phyloP scores from a whole-genome alignment of 441 rosid species.

The Syzygium malaccense region DNA sequence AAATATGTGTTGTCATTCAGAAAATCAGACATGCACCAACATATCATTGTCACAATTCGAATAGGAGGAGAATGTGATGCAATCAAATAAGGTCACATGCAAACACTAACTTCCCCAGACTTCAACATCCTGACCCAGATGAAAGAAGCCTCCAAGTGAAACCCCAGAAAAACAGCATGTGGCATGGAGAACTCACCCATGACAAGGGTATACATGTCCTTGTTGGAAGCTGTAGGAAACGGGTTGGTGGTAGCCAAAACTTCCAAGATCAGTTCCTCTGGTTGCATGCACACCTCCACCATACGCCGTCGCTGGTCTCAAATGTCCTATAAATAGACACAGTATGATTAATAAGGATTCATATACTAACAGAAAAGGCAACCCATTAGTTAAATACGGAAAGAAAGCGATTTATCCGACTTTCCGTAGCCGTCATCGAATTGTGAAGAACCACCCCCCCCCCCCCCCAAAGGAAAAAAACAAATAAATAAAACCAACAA shows the following conservation, averaged over 20 bases:
- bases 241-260: constrained; percentile 66
- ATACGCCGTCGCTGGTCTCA: constrained; percentile 55
- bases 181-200: constrained; percentile 58
- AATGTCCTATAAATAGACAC: constrained; percentile 36
- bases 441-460: background rate
- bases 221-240: constrained; percentile 69
- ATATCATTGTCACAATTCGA: background rate
- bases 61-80: background rate
- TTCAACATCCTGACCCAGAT: background rate
- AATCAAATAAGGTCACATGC: background rate
- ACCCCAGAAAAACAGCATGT: background rate
- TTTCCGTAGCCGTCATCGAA: background rate
- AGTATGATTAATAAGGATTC: background rate
- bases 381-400: background rate
- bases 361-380: background rate
- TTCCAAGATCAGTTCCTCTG: constrained; percentile 61
- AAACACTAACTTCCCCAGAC: background rate
- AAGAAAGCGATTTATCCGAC: background rate
- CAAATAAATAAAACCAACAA: background rate
- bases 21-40: background rate
- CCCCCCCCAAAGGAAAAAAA: too few species aligned
- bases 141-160: background rate
- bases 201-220: constrained; percentile 70
- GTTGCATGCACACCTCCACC: constrained; percentile 47
- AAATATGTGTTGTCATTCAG: background rate